Evolutionary conservation across 306 rosid genomes (phyloP), one percentile per base, ranked within the genome.

Genomic region (Aeschynomene evenia): DNA sequence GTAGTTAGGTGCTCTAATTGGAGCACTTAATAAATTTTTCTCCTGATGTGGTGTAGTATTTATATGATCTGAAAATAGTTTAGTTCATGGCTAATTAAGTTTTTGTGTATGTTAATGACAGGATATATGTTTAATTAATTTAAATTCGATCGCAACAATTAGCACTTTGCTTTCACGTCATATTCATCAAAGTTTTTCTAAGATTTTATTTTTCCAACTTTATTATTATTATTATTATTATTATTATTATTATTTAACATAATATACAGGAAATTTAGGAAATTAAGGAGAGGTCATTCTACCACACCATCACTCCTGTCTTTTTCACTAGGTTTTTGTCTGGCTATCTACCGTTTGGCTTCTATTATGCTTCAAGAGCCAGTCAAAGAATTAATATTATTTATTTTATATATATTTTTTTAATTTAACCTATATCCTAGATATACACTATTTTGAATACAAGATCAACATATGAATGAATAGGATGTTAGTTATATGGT

Each of bases 291-390:
- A 68, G 68, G 59, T 66, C 53, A 71, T 68, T 79, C 28, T 63
- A 73, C 24, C 31, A 51, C 49, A 55, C 69, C 28, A 55, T 65
- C 28, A 72, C 70, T 78, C 74, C 79, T 66, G 76, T 72, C 73
- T 16, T 67, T 76, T 9, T 81, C 79, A 60, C 66, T 39, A 45
- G 43, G 18, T 63, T 43, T 16, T n/a, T 13, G 19, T 70, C 45
- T 49, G 9, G 70, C 42, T 36, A 10, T 51, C 21, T 53, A 40
- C 9, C 20, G n/a, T 48, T 60, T 46, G 68, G 72, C 79, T 68
- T 72, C 71, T 72, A 26, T 62, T 29, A 37, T 63, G 9, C 70
- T 65, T 55, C 72, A 63, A 79, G 76, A 75, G 80, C 29, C 77
- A 55, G 59, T 67, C 79, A 39, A 73, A 79, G 67, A 31, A 67